Conservation (phyloP, 2,329 filamentous ascomycete species). For the Fusarium praegraminearum region DNA sequence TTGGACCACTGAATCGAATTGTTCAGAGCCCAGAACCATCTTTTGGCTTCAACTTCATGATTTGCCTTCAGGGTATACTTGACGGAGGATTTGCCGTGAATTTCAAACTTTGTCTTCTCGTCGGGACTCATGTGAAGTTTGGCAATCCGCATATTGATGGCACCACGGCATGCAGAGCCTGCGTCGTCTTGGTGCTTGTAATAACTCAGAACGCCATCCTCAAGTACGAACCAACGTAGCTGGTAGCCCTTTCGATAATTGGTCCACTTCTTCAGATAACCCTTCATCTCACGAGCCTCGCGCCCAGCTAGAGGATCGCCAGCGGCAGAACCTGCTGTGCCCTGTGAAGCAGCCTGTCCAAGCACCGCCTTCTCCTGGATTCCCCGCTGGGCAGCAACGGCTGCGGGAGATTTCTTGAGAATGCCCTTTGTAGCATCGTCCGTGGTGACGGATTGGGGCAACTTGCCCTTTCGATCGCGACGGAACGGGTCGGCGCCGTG, state of each 20-base stretch:
- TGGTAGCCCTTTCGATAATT: conserved; percentile 99
- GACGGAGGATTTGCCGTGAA: conserved; percentile 96
- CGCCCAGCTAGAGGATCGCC: conserved; percentile 77
- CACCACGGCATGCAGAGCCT: conserved; percentile 93
- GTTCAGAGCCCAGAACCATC: conserved; percentile 99
- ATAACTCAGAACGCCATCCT: conserved; percentile 97
- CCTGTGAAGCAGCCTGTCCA: conserved; percentile 74
- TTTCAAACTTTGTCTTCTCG: conserved; percentile 98
- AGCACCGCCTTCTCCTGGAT: conserved; percentile 98
- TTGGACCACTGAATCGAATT: conserved; percentile 99
- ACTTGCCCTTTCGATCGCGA: conserved; percentile 92
- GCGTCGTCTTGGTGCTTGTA: conserved; percentile 99
- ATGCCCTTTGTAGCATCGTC: conserved; percentile 91
- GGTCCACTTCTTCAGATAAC: conserved; percentile 99
- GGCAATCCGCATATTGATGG: conserved; percentile 99
- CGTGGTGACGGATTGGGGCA: conserved; percentile 96
- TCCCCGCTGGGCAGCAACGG: conserved; percentile 90
- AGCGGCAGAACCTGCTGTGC: conserved; percentile 63
- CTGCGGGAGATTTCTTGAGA: conserved; percentile 93
- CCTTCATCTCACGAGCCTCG: conserved; percentile 96
- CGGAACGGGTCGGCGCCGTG: conserved; percentile 97
- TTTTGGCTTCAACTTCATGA: conserved; percentile 96
- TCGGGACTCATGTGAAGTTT: conserved; percentile 95
- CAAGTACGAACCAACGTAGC: conserved; percentile 95
- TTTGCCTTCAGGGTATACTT: conserved; percentile 99